These are phyloP conservation scores for Talaromyces islandicus DNA, from an alignment of 2,329 filamentous ascomycete species.

Conservation along the genomic window DNA sequence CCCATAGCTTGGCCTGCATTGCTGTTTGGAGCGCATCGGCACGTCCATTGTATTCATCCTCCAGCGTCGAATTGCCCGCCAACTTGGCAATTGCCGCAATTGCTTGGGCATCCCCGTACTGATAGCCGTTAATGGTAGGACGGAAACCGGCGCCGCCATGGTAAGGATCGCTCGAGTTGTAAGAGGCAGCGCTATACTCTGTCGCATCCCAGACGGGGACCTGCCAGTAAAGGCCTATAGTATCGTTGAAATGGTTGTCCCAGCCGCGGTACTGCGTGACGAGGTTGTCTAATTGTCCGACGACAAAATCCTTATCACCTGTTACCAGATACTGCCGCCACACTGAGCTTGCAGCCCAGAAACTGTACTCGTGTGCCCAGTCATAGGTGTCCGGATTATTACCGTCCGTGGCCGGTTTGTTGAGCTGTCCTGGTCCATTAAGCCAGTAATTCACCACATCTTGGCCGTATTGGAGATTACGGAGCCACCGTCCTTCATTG, in stretches of 20 bases:
- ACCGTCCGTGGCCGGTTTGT: background rate
- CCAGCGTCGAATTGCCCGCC: slow-evolving; percentile 16
- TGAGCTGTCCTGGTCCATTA: background rate
- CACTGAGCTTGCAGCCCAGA: slow-evolving; percentile 39
- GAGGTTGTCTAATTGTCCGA: slow-evolving; percentile 26
- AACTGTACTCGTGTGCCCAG: slow-evolving; percentile 39
- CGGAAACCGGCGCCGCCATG: slow-evolving; percentile 36
- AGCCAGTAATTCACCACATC: slow-evolving; percentile 32
- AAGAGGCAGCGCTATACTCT: slow-evolving; percentile 41
- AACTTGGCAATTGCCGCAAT: slow-evolving; percentile 35
- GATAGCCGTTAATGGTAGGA: slow-evolving; percentile 41
- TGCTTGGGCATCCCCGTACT: slow-evolving; percentile 39
- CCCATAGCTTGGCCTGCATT: slow-evolving; percentile 39
- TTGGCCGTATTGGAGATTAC: slow-evolving; percentile 39
- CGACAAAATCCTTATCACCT: slow-evolving; percentile 28
- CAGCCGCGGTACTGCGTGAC: slow-evolving; percentile 35
- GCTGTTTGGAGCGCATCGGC: slow-evolving; percentile 31
- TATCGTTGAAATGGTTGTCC: slow-evolving; percentile 29
- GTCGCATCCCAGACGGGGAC: slow-evolving; percentile 40
- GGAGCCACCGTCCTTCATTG: slow-evolving; percentile 40
- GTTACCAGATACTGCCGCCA: slow-evolving; percentile 39
- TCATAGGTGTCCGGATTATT: slow-evolving; percentile 29
- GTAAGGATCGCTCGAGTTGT: slow-evolving; percentile 40
- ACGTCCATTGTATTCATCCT: slow-evolving; percentile 18
- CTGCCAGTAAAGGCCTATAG: slow-evolving; percentile 33